phyloP scores from a whole-genome alignment of 805 yeast species.

The Yamadazyma akitaensis region DNA sequence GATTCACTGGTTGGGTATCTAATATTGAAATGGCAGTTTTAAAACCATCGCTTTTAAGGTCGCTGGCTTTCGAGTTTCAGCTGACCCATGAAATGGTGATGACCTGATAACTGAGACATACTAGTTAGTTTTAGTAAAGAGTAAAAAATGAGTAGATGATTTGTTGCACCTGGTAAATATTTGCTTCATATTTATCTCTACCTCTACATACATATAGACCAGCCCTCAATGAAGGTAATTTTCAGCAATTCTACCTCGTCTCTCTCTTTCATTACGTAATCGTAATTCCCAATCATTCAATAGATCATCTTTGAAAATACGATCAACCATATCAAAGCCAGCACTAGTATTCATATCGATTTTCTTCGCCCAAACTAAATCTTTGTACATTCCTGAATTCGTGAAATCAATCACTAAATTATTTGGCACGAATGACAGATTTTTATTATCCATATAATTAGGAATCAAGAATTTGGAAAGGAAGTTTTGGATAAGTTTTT shows the following conservation, averaged over 20 bases:
- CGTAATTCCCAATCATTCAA: slow-evolving; percentile 27
- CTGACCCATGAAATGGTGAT: slow-evolving; percentile 94
- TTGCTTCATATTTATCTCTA: not conserved
- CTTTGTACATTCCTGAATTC: slow-evolving; percentile 44
- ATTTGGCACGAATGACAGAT: slow-evolving; percentile 5
- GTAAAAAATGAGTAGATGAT: not conserved
- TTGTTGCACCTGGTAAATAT: not conserved
- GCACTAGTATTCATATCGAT: slow-evolving; percentile 24
- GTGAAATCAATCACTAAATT: slow-evolving; percentile 35
- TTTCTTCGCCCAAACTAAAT: slow-evolving; percentile 37
- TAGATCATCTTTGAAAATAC: slow-evolving; percentile 31
- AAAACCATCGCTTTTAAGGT: slow-evolving; percentile 99
- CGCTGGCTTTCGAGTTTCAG: slow-evolving; percentile 54
- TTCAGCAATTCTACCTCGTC: slow-evolving; percentile 44
- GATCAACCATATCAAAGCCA: slow-evolving; percentile 26
- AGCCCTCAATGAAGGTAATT: slow-evolving; percentile 25
- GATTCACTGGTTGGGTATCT: slow-evolving; percentile 22
- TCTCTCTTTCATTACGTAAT: slow-evolving; percentile 28
- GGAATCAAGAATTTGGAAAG: slow-evolving; percentile 27
- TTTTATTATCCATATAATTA: slow-evolving; percentile 7
- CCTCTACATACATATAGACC: not conserved
- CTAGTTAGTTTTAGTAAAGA: not conserved
- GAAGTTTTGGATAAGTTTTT: slow-evolving; percentile 31
- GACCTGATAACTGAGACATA: slow-evolving; percentile 86
- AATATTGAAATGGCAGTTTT: slow-evolving; percentile 53